phyloP scores from a whole-genome alignment of 768 basidiomycete genomes.

The Rhodotorula diobovata region DNA sequence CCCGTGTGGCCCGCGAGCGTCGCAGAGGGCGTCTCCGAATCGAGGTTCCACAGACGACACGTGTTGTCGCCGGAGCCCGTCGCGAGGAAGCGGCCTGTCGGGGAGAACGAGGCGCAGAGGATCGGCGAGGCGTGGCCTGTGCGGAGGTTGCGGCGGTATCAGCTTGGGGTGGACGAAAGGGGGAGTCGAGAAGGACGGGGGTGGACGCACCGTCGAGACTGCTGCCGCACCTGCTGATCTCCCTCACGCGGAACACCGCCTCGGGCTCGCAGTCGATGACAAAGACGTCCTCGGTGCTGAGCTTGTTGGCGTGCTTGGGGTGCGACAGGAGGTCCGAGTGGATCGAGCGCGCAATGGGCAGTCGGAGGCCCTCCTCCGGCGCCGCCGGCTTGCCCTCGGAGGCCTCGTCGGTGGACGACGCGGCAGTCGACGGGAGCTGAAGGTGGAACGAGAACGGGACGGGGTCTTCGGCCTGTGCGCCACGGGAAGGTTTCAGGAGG shows the following conservation, averaged over 20 bases:
- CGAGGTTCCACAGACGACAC: constrained; percentile 87
- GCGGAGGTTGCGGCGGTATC: neutral
- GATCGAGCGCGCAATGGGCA: constrained; percentile 64
- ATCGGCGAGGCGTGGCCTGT: constrained; percentile 87
- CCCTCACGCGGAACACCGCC: constrained; percentile 87
- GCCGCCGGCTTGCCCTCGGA: neutral
- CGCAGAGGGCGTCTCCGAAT: constrained; percentile 85
- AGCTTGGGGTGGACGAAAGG: neutral
- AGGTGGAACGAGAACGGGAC: constrained; percentile 90
- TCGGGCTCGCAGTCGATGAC: constrained; percentile 88
- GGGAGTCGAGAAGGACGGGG: neutral
- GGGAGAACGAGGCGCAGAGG: constrained; percentile 90
- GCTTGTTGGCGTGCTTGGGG: constrained; percentile 59
- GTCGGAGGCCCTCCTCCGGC: constrained; percentile 52
- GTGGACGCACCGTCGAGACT: constrained; percentile 39
- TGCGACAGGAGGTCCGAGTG: constrained; percentile 62
- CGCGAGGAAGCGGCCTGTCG: constrained; percentile 81
- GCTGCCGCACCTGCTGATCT: constrained; percentile 81
- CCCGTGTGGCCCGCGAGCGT: constrained; percentile 82
- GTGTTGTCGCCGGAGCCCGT: constrained; percentile 94
- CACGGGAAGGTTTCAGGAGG: too few species aligned
- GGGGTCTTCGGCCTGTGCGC: constrained; percentile 61
- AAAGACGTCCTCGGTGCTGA: constrained; percentile 74
- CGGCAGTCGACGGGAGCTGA: constrained; percentile 56
- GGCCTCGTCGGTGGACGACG: constrained; percentile 13